Conservation (phyloP, 176 grass and related monocot genomes). For the Alopecurus myosuroides region DNA sequence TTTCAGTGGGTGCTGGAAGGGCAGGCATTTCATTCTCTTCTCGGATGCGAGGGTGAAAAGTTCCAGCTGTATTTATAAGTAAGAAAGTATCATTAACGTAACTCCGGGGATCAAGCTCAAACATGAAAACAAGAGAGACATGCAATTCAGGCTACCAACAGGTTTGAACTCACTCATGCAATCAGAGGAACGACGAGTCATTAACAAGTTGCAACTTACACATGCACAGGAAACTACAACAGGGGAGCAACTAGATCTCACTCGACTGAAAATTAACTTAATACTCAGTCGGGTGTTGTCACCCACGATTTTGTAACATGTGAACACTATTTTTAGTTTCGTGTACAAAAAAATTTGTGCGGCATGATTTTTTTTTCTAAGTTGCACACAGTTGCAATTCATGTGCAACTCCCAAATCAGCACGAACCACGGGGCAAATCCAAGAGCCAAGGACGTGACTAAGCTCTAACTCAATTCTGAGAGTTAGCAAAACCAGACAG, state of each 20-base stretch:
- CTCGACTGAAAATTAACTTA: too few relatives aligned
- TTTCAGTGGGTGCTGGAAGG: conserved; percentile 33
- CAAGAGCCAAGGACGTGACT: too few relatives aligned
- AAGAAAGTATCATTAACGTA: not conserved
- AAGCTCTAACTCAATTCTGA: too few relatives aligned
- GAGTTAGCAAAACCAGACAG: not conserved
- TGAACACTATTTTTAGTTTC: too few relatives aligned
- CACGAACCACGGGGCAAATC: too few relatives aligned
- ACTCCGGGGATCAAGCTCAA: conserved; percentile 12
- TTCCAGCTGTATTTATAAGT: conserved; percentile 18
- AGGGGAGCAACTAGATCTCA: not conserved
- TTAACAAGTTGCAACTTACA: not conserved
- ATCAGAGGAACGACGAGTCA: not conserved
- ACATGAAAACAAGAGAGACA: not conserved
- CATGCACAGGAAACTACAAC: not conserved
- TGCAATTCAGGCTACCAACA: not conserved
- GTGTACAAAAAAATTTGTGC: too few relatives aligned
- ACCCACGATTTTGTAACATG: too few relatives aligned
- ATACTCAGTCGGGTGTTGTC: too few relatives aligned
- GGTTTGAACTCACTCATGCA: not conserved
- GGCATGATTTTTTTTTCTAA: too few relatives aligned
- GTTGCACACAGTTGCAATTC: too few relatives aligned
- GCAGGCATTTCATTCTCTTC: conserved; percentile 9
- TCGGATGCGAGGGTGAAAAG: not conserved
- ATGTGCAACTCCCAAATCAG: too few relatives aligned